Base-by-base conservation (phyloP, 2,329 filamentous ascomycete genomes). In the Diaporthe citrichinensis region DNA sequence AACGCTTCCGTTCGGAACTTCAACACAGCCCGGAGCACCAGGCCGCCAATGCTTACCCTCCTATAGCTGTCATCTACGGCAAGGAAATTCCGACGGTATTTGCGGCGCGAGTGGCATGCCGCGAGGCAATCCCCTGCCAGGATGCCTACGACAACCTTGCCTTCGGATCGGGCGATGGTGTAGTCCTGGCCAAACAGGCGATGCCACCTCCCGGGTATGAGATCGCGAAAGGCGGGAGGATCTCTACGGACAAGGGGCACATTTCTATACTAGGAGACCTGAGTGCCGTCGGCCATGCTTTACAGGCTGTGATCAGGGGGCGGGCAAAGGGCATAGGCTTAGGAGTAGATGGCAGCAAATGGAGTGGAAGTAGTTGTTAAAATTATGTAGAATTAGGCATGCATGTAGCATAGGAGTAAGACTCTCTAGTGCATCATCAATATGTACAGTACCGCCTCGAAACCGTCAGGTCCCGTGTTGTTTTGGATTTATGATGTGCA, bases 151-250 rank as follows among this genome's bases (percentile, higher is more conserved):
- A 98, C 78, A 93, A 97, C 79, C 88, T 98, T 3, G 90, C 95
- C 0, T 98, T 98, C 84, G 93, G 94, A 0, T 93, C 93, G 31
- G 95, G 96, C 2, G 96, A 98, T 81, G 96, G 96, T 0, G 96
- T 98, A 0, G 95, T 96, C 73, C 88, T 98, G 9, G 94, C 96
- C 0, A 91, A 91, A 69, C 94, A 96, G 77, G 94, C 95, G 0
- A 96, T 97, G 94, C 84, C 97, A 58, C 96, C 96, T 0, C 85
- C 90, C 3, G 95, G 95, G 0, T 98, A 98, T 82, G 88, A 90
- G 67, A 87, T 94, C 49, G 94, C 93, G 1, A 91, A 89, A 61
- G 93, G 92, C 17, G 95, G 95, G 0, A 87, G 95, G 25, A 91
- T 98, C 17, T 93, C 91, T 79, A 95, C 93, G 72, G 95, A 98